A percentile compares a stretch with the other conserved stretches of the same genome.
phyloP scores from a whole-genome alignment of 805 yeast genomes.

The Pichia gijzeniarum region DNA sequence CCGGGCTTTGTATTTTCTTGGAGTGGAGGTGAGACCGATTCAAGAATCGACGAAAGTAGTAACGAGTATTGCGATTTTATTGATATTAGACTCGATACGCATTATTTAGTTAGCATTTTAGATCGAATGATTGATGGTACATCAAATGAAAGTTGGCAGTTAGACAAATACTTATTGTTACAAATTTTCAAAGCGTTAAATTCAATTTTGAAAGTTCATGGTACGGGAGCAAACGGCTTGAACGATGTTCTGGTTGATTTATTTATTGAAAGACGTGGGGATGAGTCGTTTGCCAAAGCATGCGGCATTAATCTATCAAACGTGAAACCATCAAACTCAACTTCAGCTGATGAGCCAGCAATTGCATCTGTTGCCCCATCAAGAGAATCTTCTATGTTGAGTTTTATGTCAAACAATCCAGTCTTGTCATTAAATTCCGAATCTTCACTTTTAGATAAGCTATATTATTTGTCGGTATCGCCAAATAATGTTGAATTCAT shows the following conservation, averaged over 20 bases:
- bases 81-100: slow-evolving; percentile 18
- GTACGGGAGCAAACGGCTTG: slow-evolving; percentile 6
- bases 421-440: neutral
- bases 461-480: slow-evolving; percentile 4
- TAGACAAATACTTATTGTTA: slow-evolving; percentile 19
- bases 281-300: slow-evolving; percentile 7
- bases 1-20: slow-evolving; percentile 16
- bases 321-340: neutral
- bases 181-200: slow-evolving; percentile 25
- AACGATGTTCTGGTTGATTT: slow-evolving; percentile 12
- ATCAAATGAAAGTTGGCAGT: slow-evolving; percentile 18
- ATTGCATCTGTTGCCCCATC: neutral
- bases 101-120: slow-evolving; percentile 18
- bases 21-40: slow-evolving; percentile 10
- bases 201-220: slow-evolving; percentile 17
- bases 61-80: slow-evolving; percentile 5
- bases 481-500: slow-evolving; percentile 5
- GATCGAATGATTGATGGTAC: slow-evolving; percentile 20
- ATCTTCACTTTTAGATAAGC: slow-evolving; percentile 1
- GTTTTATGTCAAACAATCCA: neutral
- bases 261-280: slow-evolving; percentile 11
- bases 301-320: slow-evolving; percentile 1
- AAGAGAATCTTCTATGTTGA: neutral
- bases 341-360: neutral
- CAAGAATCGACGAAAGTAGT: neutral